Conservation (phyloP, 306 rosid genomes). For the Pterocarpus santalinus region DNA sequence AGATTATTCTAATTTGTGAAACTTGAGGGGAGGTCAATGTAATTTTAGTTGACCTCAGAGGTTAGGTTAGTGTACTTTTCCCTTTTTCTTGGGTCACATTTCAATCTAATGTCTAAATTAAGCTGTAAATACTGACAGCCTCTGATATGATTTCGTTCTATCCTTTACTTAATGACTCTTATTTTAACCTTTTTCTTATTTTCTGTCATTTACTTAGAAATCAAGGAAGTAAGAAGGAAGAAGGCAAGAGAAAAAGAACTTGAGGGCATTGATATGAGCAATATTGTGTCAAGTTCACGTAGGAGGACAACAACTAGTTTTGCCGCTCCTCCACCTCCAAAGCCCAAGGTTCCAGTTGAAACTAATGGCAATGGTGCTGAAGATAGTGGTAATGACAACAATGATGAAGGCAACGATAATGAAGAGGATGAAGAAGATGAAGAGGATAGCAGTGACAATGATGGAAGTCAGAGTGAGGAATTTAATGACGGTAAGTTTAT, state of each 20-base stretch:
- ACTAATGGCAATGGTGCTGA: slow-evolving; percentile 62
- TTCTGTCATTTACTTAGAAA: slow-evolving; percentile 62
- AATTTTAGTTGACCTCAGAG: not conserved
- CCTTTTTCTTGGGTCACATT: slow-evolving; percentile 14
- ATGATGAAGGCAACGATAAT: slow-evolving; percentile 52
- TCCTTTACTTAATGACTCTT: not conserved
- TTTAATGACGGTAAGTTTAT: slow-evolving; percentile 66
- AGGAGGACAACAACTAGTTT: slow-evolving; percentile 79
- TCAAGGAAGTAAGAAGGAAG: slow-evolving; percentile 82
- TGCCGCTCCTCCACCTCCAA: slow-evolving; percentile 80
- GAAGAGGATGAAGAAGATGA: slow-evolving; percentile 68
- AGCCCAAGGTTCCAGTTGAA: slow-evolving; percentile 75
- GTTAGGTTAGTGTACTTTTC: slow-evolving; percentile 25
- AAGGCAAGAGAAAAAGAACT: slow-evolving; percentile 94
- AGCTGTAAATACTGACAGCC: slow-evolving; percentile 12
- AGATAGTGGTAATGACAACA: slow-evolving; percentile 54
- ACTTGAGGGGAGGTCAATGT: slow-evolving; percentile 8
- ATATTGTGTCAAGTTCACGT: slow-evolving; percentile 88
- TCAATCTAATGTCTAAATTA: slow-evolving; percentile 34
- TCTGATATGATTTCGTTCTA: slow-evolving; percentile 16
- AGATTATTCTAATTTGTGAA: not conserved
- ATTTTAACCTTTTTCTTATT: slow-evolving; percentile 1
- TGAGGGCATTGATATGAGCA: slow-evolving; percentile 94
- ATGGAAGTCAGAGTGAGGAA: slow-evolving; percentile 83
- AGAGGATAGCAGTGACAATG: slow-evolving; percentile 49